Percentiles rank a stretch among this genome's conserved stretches.
These are phyloP conservation scores for Rhizomucor miehei DNA, from an alignment of 371 early-diverging fungal species.

Conservation along the genomic window DNA sequence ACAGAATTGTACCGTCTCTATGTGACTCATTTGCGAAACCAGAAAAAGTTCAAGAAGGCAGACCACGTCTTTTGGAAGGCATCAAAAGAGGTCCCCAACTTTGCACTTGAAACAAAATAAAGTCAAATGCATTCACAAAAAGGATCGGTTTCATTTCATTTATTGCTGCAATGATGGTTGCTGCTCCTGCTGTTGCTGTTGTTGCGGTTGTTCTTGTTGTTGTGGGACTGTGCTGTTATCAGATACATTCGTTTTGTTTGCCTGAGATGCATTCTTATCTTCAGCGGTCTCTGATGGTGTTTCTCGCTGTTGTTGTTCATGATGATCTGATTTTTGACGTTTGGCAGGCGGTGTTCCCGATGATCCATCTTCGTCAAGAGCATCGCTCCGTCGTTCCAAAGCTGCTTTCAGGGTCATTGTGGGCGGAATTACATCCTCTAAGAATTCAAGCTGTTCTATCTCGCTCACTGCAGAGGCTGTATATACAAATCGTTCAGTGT, in stretches of 20 bases:
- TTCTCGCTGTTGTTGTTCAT: slow-evolving; percentile 1
- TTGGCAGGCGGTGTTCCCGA: slow-evolving; percentile 9
- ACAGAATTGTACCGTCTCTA: slow-evolving; percentile 46
- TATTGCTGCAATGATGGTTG: not conserved
- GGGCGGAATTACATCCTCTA: slow-evolving; percentile 56
- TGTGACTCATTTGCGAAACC: slow-evolving; percentile 53
- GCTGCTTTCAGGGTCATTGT: slow-evolving; percentile 56
- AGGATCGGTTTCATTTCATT: no score
- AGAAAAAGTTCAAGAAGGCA: slow-evolving; percentile 44
- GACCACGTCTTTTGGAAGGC: slow-evolving; percentile 66
- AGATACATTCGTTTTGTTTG: not conserved
- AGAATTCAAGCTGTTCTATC: slow-evolving; percentile 42
- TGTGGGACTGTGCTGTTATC: not conserved
- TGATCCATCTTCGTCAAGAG: slow-evolving; percentile 34
- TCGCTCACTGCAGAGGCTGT: slow-evolving; percentile 41
- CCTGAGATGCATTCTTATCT: not conserved
- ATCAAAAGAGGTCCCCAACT: slow-evolving; percentile 40
- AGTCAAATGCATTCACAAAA: not conserved
- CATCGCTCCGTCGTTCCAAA: slow-evolving; percentile 50
- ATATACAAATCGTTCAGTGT: no score
- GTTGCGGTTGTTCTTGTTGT: not conserved
- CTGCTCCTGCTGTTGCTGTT: not conserved
- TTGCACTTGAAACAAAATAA: slow-evolving; percentile 5
- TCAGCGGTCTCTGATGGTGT: not conserved
- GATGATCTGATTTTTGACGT: slow-evolving; percentile 16